These are phyloP conservation scores for Plantago coronopus DNA, from an alignment of 305 asterid species.

Conservation along the genomic window DNA sequence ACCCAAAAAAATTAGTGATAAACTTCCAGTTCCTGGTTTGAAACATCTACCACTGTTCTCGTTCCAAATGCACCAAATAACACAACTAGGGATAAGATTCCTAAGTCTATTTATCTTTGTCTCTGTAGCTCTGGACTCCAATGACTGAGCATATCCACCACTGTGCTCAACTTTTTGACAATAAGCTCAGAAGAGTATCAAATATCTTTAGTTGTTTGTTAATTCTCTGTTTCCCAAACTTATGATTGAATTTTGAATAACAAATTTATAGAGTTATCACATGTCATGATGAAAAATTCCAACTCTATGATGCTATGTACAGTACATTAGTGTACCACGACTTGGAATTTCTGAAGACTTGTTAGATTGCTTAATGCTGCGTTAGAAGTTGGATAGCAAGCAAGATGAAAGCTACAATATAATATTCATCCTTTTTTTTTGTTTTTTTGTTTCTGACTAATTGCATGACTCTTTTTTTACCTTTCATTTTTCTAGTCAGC, in stretches of 20 bases:
- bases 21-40: no score
- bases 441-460: slow-evolving; percentile 2
- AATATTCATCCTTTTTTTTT: neutral
- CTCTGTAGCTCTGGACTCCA: no score
- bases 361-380: neutral
- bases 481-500: slow-evolving; percentile 17
- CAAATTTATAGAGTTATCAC: neutral
- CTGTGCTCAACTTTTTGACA: neutral
- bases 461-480: neutral
- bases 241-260: neutral
- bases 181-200: neutral
- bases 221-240: neutral
- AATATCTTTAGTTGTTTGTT: neutral
- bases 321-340: neutral
- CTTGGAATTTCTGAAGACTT: slow-evolving; percentile 5
- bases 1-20: no score
- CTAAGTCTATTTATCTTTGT: no score
- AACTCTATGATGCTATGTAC: neutral
- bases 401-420: neutral
- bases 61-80: no score
- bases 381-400: neutral
- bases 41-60: no score
- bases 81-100: no score
- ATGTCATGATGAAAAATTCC: neutral
- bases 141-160: neutral